Base-by-base conservation (phyloP, 148 eudicot species). In the Silene conica region DNA sequence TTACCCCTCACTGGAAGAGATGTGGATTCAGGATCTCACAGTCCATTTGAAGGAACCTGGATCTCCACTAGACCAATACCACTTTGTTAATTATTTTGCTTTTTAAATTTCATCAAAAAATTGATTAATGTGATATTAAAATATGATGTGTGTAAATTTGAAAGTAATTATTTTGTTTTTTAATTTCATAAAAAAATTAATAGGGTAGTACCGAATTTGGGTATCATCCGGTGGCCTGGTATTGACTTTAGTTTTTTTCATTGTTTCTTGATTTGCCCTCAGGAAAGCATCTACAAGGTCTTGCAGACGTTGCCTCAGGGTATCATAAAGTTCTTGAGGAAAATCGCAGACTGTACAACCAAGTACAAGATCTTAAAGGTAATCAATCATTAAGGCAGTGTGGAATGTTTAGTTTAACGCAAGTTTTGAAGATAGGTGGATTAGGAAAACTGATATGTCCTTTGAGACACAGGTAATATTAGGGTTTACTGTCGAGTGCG, bases 331-430 rank as follows among this genome's bases (percentile, higher is more conserved):
- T 92, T 76, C 92, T 95, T 31, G 91, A 89, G 61, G 99, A 95
- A 82, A 95, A 95, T 62, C 88, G 97, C 43, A 92, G 86, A 81
- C 65, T 95, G 69, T 95, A 95, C 85, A 95, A 95, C 85, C 82
- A 82, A 86, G 92, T 95, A 77, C 99, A 95, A 78, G 99, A 95
- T 76, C 92, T 95, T 60, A 95, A 90, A 86, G 98, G 98, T 89
- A n/a, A n/a, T n/a, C n/a, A 64, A 71, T 48, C 54, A 48, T 48
- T 28, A 63, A 19, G 8, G 26, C 26, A 20, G 2, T 50, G 19
- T 46, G 67, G 48, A 58, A 34, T 22, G 14, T 61, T 66, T 69
- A 20, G 28, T n/a, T 54, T 79, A 23, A 74, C 43, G 31, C 41
- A 20, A 46, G 25, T 31, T 56, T 55, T 48, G 26, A 41, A 4